Conservation (phyloP, 2,329 filamentous ascomycete species). For the Acephala macrosclerotiorum region DNA sequence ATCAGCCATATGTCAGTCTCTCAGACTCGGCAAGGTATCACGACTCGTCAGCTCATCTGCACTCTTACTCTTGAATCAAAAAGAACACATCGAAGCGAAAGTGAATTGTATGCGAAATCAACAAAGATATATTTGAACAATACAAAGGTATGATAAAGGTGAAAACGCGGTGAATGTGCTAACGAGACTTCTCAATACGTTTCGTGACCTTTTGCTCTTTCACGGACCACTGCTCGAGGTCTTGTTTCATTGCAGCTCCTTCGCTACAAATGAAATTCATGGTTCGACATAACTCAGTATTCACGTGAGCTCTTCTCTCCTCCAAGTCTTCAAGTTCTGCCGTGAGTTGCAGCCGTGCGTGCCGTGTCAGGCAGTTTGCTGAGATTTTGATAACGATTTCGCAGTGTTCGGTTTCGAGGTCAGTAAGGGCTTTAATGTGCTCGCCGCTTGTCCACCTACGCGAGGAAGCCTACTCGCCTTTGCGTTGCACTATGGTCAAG, state of each 20-base stretch:
- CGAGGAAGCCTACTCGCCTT: no score
- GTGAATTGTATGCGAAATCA: background rate
- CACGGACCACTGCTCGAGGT: constrained; percentile 19
- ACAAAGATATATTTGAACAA: constrained; percentile 1
- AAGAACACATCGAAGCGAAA: background rate
- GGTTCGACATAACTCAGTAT: constrained; percentile 22
- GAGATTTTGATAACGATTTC: constrained; percentile 23
- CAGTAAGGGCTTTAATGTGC: constrained; percentile 15
- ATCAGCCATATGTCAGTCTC: constrained; percentile 84
- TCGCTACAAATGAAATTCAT: constrained; percentile 11
- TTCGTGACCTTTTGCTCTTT: constrained; percentile 26
- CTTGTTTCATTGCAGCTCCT: constrained; percentile 25
- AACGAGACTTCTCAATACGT: constrained; percentile 23
- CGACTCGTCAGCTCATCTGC: constrained; percentile 80
- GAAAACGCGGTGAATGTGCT: no score
- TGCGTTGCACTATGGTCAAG: no score
- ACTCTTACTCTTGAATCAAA: constrained; percentile 56
- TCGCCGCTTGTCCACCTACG: no score
- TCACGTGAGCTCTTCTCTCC: constrained; percentile 19
- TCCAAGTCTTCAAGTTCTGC: constrained; percentile 25
- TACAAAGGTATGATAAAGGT: background rate
- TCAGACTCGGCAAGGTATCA: constrained; percentile 91
- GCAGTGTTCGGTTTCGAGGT: constrained; percentile 19
- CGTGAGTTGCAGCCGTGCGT: constrained; percentile 22
- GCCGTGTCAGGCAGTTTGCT: constrained; percentile 22